These are phyloP conservation scores for Endocladia muricata DNA, from an alignment of 31 red algal species.

Conservation along the genomic window DNA sequence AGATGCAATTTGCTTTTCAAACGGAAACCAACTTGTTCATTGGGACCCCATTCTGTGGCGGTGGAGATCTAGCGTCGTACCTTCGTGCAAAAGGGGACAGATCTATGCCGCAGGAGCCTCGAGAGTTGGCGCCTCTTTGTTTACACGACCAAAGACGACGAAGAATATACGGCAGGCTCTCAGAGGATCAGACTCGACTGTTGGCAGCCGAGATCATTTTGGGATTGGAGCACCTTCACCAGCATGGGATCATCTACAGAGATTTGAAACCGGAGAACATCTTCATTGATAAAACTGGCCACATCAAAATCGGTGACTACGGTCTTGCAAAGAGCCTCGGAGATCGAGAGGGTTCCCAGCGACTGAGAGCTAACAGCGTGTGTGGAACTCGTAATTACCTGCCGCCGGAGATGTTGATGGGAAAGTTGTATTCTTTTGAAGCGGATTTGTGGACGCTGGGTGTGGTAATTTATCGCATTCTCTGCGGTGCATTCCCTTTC, in stretches of 20 bases:
- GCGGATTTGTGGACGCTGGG: constrained; percentile 78
- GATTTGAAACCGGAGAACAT: constrained; percentile 80
- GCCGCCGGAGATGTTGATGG: constrained; percentile 81
- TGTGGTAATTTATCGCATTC: constrained; percentile 67
- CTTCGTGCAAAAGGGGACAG: constrained; percentile 44
- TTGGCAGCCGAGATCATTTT: constrained; percentile 46
- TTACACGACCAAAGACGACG: neutral
- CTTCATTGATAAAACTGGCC: constrained; percentile 76
- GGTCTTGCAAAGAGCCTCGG: constrained; percentile 68
- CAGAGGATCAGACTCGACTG: constrained; percentile 19
- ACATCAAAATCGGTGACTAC: constrained; percentile 76
- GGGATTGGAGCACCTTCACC: constrained; percentile 61
- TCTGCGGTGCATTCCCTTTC: constrained; percentile 75
- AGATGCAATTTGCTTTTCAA: constrained; percentile 52
- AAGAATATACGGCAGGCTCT: constrained; percentile 2
- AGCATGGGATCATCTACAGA: constrained; percentile 63
- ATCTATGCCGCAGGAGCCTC: constrained; percentile 3
- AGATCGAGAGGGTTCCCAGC: constrained; percentile 1
- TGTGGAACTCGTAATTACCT: constrained; percentile 86
- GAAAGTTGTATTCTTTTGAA: constrained; percentile 65
- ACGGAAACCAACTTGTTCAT: constrained; percentile 47
- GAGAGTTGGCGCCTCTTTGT: neutral
- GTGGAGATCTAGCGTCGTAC: constrained; percentile 57
- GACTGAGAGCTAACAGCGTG: constrained; percentile 38
- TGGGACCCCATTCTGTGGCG: constrained; percentile 46